A percentile compares a stretch with the other conserved stretches of the same genome.
These are phyloP conservation scores for thale cress (Arabidopsis thaliana) DNA, from an alignment of 345 rosid genomes.

Conservation along the genomic window DNA sequence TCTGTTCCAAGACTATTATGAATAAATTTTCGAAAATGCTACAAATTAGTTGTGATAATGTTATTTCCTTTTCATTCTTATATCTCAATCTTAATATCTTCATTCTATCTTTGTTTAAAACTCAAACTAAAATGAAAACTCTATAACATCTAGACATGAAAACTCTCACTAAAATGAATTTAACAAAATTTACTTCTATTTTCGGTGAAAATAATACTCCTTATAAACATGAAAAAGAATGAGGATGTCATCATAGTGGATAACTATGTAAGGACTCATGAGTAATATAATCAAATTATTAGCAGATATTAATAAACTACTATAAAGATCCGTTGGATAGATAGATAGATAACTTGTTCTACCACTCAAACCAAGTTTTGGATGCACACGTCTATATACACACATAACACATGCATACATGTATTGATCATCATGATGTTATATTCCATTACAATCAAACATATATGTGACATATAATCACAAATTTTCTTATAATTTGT, in stretches of 20 bases:
- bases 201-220: slow-evolving; percentile 4
- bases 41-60: no score
- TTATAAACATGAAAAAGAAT: neutral
- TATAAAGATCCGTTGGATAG: slow-evolving; percentile 37
- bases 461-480: neutral
- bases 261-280: slow-evolving; percentile 36
- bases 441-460: slow-evolving; percentile 12
- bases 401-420: slow-evolving; percentile 20
- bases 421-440: slow-evolving; percentile 17
- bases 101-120: no score
- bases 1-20: neutral
- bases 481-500: no score
- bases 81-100: no score
- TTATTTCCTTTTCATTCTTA: no score
- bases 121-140: no score
- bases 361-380: slow-evolving; percentile 42
- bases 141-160: neutral
- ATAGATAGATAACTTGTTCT: slow-evolving; percentile 37
- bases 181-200: neutral
- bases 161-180: slow-evolving; percentile 5
- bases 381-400: slow-evolving; percentile 34
- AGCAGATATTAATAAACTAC: slow-evolving; percentile 31
- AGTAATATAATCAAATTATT: neutral
- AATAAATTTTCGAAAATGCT: neutral
- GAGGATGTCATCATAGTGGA: slow-evolving; percentile 40